Percentiles rank a stretch among this genome's conserved stretches.
These are phyloP conservation scores for Adansonia grandidieri DNA, from an alignment of 441 rosid genomes.

Conservation along the genomic window DNA sequence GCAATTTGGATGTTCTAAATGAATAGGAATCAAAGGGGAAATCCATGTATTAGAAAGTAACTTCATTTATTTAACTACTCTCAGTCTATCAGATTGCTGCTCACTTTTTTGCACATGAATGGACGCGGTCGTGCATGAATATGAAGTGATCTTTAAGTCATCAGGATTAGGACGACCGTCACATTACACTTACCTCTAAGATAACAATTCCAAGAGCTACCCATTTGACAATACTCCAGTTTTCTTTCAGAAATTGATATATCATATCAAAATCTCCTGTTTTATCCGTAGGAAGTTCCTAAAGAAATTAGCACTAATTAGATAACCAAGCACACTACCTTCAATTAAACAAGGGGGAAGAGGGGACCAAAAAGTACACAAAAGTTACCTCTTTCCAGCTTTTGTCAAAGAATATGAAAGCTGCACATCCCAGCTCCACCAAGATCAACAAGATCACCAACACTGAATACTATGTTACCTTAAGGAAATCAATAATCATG, in stretches of 20 bases:
- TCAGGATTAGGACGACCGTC: background rate
- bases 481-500: conserved; percentile 57
- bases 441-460: conserved; percentile 82
- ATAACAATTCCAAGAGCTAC: conserved; percentile 86
- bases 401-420: conserved; percentile 84
- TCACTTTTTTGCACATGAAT: background rate
- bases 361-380: conserved; percentile 16
- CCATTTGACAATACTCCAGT: conserved; percentile 90
- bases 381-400: conserved; percentile 84
- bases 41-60: background rate
- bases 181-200: conserved; percentile 68
- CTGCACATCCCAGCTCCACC: conserved; percentile 87
- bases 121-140: background rate
- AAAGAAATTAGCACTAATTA: conserved; percentile 16
- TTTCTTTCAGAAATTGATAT: conserved; percentile 73
- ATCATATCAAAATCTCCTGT: conserved; percentile 82
- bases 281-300: conserved; percentile 89
- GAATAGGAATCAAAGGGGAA: background rate
- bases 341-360: background rate
- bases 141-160: background rate
- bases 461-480: conserved; percentile 69
- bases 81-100: conserved; percentile 3
- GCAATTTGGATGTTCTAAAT: conserved; percentile 11
- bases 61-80: background rate
- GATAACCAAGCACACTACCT: conserved; percentile 17